Conservation (phyloP, 2,329 filamentous ascomycete species). For the Furcasterigmium furcatum region DNA sequence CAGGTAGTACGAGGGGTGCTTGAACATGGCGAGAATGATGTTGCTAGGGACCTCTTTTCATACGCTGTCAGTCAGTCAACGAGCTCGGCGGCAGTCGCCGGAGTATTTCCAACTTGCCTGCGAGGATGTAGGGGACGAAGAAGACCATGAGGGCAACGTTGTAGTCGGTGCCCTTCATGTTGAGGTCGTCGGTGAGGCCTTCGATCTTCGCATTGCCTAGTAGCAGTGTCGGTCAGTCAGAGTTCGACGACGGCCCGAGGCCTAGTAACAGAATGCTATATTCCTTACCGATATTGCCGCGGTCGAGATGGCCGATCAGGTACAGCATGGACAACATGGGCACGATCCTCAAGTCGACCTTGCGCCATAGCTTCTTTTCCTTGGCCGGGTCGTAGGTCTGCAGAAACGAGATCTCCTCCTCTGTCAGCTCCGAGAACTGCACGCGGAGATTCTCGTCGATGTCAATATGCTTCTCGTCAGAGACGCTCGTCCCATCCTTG, state of each 20-base stretch:
- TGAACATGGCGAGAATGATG: slow-evolving; percentile 57
- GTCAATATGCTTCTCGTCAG: no score
- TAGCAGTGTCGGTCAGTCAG: slow-evolving; percentile 48
- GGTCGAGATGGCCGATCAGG: slow-evolving; percentile 53
- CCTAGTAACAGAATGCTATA: no score
- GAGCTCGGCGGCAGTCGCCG: no score
- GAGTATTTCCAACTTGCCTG: slow-evolving; percentile 48
- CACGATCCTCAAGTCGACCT: slow-evolving; percentile 15
- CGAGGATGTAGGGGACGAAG: slow-evolving; percentile 53
- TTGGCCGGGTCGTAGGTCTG: no score
- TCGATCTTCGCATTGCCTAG: slow-evolving; percentile 50
- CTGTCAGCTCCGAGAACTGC: no score
- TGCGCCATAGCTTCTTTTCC: no score
- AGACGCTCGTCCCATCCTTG: no score
- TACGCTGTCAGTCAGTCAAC: no score
- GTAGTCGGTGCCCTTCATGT: slow-evolving; percentile 57
- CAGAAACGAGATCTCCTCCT: no score
- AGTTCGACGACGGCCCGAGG: no score
- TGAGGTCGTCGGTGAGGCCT: slow-evolving; percentile 21
- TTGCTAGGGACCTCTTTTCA: slow-evolving; percentile 63
- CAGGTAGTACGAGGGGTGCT: slow-evolving; percentile 51
- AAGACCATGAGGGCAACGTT: slow-evolving; percentile 50
- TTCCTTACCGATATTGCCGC: slow-evolving; percentile 42
- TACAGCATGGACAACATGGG: slow-evolving; percentile 56
- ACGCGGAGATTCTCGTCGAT: no score